Conservation (phyloP, 2,329 filamentous ascomycete species). For the Fusarium virguliforme region DNA sequence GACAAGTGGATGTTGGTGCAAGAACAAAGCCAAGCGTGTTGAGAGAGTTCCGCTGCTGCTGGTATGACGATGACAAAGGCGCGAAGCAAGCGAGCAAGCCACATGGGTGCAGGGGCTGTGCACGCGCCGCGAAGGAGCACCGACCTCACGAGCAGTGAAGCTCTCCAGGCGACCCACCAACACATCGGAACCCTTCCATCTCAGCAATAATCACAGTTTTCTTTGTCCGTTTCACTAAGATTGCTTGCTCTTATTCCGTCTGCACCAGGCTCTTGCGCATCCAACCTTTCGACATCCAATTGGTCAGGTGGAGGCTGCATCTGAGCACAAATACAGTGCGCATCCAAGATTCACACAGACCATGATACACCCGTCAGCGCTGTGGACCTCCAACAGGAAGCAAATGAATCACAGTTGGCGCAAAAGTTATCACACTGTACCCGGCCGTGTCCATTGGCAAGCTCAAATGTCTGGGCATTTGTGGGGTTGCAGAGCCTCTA, state of each 20-base stretch:
- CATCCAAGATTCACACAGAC: not conserved
- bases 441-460: constrained; percentile 5
- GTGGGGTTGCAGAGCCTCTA: constrained; percentile 35
- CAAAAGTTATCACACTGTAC: constrained; percentile 1
- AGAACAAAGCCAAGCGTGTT: constrained; percentile 34
- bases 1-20: constrained; percentile 37
- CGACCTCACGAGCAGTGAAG: not conserved
- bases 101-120: constrained; percentile 38
- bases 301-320: not conserved
- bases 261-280: not conserved
- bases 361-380: not conserved
- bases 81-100: constrained; percentile 22
- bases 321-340: constrained; percentile 2
- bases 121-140: constrained; percentile 4
- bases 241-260: not conserved
- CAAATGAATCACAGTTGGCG: constrained; percentile 15
- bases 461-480: constrained; percentile 40
- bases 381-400: not conserved
- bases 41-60: constrained; percentile 24
- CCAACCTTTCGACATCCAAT: not conserved
- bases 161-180: constrained; percentile 2
- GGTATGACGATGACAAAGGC: constrained; percentile 52
- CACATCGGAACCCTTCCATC: not conserved
- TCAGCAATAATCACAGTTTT: not conserved
- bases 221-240: not conserved